Evolutionary conservation across 805 yeast species (phyloP).

Genomic region (Metschnikowia gruessii): DNA sequence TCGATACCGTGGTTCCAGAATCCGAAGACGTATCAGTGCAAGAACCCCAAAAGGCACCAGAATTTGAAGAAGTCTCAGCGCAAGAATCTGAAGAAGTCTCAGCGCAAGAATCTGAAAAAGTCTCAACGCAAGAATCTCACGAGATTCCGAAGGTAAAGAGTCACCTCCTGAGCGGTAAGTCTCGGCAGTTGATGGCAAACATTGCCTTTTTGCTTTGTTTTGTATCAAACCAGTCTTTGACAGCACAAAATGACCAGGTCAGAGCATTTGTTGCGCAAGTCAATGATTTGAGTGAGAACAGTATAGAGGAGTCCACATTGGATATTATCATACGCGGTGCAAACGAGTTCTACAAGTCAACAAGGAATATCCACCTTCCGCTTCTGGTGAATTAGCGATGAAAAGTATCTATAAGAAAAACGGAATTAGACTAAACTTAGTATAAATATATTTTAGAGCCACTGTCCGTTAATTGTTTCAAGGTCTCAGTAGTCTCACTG

Average conservation of each 20-base stretch:
- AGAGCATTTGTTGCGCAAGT: not conserved
- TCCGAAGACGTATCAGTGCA: not conserved
- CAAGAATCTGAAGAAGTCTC: not conserved
- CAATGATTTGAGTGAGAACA: conserved; percentile 3
- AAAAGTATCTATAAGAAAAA: not conserved
- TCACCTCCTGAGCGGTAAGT: conserved; percentile 2
- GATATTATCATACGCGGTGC: conserved; percentile 23
- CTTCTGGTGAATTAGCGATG: conserved; percentile 17
- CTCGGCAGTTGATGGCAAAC: conserved; percentile 23
- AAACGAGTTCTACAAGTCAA: conserved; percentile 30
- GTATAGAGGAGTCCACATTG: conserved; percentile 18
- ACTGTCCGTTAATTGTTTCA: conserved; percentile 40
- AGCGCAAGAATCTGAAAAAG: not conserved
- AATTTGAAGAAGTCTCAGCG: not conserved
- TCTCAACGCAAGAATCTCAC: not conserved
- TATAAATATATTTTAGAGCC: conserved; percentile 43
- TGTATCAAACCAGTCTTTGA: conserved; percentile 4
- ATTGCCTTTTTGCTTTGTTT: conserved; percentile 24
- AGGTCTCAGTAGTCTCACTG: conserved; percentile 41
- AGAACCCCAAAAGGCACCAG: not conserved
- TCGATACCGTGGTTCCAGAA: not conserved
- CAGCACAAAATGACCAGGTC: conserved; percentile 1
- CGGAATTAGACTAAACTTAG: not conserved
- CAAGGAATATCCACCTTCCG: conserved; percentile 23
- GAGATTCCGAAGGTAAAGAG: not conserved